A percentile compares a stretch with the other conserved stretches of the same genome.
Conservation (phyloP, 805 yeast genomes). For the Suhomyces pyralidae region DNA sequence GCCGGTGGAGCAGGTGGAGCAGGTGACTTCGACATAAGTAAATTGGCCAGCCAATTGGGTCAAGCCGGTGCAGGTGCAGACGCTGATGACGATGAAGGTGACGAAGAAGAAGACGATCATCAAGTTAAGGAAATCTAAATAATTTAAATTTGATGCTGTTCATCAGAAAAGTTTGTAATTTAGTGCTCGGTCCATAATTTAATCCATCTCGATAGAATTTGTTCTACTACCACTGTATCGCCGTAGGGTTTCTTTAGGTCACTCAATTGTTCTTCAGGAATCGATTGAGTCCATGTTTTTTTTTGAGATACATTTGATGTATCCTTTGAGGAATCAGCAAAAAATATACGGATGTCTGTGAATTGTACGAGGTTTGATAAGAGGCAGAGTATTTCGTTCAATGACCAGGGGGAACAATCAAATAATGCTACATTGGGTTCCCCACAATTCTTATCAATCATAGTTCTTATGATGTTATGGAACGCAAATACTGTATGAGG, state of each 20-base stretch:
- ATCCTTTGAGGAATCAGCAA: neutral
- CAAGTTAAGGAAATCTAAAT: conserved; percentile 6
- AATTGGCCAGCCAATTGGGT: conserved; percentile 44
- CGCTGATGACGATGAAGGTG: conserved; percentile 19
- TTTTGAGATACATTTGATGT: neutral
- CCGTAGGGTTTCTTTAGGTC: neutral
- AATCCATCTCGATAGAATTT: conserved; percentile 14
- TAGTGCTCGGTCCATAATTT: conserved; percentile 1
- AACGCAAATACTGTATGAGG: neutral
- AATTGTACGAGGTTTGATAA: neutral
- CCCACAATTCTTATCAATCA: neutral
- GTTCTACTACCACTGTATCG: conserved; percentile 3
- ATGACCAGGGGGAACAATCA: neutral
- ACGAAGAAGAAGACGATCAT: conserved; percentile 22
- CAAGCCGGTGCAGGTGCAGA: conserved; percentile 31
- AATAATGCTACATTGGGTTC: neutral
- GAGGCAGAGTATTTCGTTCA: neutral
- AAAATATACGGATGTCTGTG: neutral
- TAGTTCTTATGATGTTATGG: neutral
- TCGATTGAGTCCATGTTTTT: neutral
- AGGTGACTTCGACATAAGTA: conserved; percentile 35
- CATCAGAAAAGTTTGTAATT: neutral
- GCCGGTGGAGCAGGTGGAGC: conserved; percentile 30
- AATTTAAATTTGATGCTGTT: neutral
- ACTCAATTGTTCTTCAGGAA: neutral